phyloP scores from a whole-genome alignment of 225 moss, liverwort and hornwort genomes.

The Physcomitrium patens region DNA sequence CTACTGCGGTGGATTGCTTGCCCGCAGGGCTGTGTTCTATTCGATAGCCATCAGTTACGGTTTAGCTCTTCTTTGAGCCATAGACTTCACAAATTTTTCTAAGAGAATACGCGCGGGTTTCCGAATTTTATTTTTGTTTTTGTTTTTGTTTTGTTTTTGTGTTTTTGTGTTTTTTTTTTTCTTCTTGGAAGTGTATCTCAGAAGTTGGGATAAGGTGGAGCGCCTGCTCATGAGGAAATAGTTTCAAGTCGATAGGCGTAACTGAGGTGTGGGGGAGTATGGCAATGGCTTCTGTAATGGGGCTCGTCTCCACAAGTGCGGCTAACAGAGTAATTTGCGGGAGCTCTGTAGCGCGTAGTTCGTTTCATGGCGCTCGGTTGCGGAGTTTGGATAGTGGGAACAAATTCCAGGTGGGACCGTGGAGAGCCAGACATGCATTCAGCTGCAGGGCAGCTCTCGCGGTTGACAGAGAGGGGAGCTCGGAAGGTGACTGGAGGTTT shows the following conservation, averaged over 20 bases:
- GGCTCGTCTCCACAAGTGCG: constrained; percentile 28
- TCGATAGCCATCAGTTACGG: too few relatives aligned
- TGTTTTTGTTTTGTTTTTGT: too few relatives aligned
- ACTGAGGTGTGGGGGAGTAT: constrained; percentile 1
- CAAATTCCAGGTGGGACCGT: constrained; percentile 2
- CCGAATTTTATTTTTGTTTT: not conserved
- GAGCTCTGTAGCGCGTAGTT: constrained; percentile 13
- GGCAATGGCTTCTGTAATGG: constrained; percentile 48
- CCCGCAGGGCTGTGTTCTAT: not conserved
- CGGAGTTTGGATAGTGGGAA: not conserved
- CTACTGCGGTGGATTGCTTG: not conserved
- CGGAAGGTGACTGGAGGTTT: constrained; percentile 57
- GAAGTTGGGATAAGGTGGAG: not conserved
- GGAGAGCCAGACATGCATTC: constrained; percentile 11
- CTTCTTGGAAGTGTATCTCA: not conserved
- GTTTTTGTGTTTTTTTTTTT: too few relatives aligned
- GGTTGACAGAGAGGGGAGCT: constrained; percentile 37
- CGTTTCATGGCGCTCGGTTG: constrained; percentile 37
- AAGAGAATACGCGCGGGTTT: not conserved
- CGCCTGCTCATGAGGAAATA: constrained; percentile 23
- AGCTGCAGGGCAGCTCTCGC: constrained; percentile 49
- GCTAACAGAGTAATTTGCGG: constrained; percentile 14
- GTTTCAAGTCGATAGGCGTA: not conserved
- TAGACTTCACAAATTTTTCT: not conserved
- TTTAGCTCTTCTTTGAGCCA: not conserved